Evolutionary conservation across 1,284 basidiomycete genomes (phyloP).

Genomic region (Austropuccinia psidii): DNA sequence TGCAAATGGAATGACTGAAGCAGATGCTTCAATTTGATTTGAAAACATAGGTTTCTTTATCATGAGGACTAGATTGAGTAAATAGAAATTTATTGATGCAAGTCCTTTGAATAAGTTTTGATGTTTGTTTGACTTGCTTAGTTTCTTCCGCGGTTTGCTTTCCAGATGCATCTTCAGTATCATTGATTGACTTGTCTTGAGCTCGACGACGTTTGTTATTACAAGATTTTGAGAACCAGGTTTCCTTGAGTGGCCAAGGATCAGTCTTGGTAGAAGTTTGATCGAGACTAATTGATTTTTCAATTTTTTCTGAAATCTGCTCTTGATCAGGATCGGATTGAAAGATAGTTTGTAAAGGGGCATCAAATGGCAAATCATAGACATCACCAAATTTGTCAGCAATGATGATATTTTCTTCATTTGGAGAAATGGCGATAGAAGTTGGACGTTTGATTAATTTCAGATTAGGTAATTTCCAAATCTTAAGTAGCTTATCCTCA

Average conservation of each 20-base stretch:
- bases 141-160: no score
- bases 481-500: constrained; percentile 35
- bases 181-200: no score
- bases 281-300: no score
- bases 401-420: constrained; percentile 34
- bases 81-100: no score
- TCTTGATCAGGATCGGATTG: constrained; percentile 32
- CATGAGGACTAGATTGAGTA: no score
- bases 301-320: neutral
- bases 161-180: no score
- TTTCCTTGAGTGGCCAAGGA: constrained; percentile 21
- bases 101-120: no score
- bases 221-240: constrained; percentile 25
- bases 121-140: no score
- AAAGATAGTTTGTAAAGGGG: constrained; percentile 17
- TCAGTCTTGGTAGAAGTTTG: no score
- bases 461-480: constrained; percentile 21
- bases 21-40: no score
- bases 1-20: no score
- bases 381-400: constrained; percentile 35
- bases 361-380: constrained; percentile 32
- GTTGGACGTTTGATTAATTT: constrained; percentile 27
- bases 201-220: constrained; percentile 22
- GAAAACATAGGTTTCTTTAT: no score
- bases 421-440: constrained; percentile 19